Base-by-base conservation (phyloP, 116 monocot species). In the Thalassia testudinum region DNA sequence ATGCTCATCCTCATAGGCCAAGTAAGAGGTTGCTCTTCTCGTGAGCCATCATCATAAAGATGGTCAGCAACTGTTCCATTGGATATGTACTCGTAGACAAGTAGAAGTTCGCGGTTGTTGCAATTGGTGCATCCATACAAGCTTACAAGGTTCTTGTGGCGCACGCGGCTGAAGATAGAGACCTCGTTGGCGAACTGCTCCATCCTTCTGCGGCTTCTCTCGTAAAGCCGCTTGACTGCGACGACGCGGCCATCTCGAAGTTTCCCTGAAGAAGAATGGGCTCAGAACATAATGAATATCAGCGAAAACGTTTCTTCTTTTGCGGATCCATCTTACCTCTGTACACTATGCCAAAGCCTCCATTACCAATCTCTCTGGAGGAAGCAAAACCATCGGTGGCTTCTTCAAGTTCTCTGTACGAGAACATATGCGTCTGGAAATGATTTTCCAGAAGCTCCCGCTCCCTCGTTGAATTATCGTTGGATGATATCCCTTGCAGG, bases 21-120 rank as follows among this genome's bases (percentile, higher is more conserved):
- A 1, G 73, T 17, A 2, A 78, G 75, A 6, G 66, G 43, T 1
- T 26, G 22, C 4, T 66, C 61, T 0, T 28, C 21, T 16, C 17
- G 56, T 22, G 37, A 30, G 12, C 73, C 72, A n/a, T n/a, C n/a
- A n/a, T n/a, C n/a, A 43, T 82, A 75, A 28, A 87, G 67, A 51
- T 87, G 82, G 47, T 87, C 87, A 11, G 87, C 82, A 0, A 87
- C 66, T 0, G 87, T 87, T 21, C 87, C 87, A 23, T 87, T 87
- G 28, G 82, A 53, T 5, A 82, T 27, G 38, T 56, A 78, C 63
- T 87, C 87, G 45, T 87, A 87, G 15, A 87, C 87, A 6, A 87
- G 72, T 34, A 87, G 64, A 59, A 87, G 82, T 47, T 73, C 75
- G 5, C 70, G 70, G 60, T 73, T 76, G 8, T 54, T 62, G 15